These are phyloP conservation scores for Elongisporangium anandrum DNA, from an alignment of 352 stramenopile species.

Conservation along the genomic window DNA sequence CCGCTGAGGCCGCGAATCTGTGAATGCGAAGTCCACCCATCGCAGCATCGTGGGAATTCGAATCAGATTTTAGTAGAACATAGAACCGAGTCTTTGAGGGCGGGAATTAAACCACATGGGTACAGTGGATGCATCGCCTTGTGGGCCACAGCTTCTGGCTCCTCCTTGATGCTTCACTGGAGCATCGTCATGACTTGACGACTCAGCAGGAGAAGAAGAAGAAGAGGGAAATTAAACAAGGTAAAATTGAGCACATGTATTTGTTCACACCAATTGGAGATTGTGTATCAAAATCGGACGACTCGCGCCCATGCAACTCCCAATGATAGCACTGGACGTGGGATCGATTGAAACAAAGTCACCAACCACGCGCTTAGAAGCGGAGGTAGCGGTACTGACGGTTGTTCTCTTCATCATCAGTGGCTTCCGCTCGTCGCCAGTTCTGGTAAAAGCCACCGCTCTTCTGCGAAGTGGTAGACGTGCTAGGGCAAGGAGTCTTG, in stretches of 20 bases:
- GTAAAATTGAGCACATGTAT: not conserved
- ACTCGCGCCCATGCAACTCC: not conserved
- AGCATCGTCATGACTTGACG: too few species aligned
- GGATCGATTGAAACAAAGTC: not conserved
- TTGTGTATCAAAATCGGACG: not conserved
- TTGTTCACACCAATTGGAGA: not conserved
- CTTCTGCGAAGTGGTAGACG: constrained; percentile 2
- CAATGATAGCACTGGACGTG: not conserved
- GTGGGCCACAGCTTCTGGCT: not conserved
- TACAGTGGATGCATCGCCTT: not conserved
- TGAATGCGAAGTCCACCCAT: not conserved
- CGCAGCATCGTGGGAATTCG: not conserved
- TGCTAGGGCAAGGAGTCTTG: not conserved
- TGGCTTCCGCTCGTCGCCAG: not conserved
- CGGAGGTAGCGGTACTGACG: constrained; percentile 3
- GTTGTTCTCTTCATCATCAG: constrained; percentile 1
- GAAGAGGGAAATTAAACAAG: not conserved
- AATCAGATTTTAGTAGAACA: not conserved
- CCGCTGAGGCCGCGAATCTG: not conserved
- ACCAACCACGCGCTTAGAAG: constrained; percentile 5
- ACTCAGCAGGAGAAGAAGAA: too few species aligned
- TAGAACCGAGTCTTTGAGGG: too few species aligned
- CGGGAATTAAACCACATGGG: not conserved
- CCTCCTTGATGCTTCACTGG: too few species aligned
- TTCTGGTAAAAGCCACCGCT: not conserved